phyloP scores from a whole-genome alignment of 768 basidiomycete genomes.

The Leccinum obscurum region DNA sequence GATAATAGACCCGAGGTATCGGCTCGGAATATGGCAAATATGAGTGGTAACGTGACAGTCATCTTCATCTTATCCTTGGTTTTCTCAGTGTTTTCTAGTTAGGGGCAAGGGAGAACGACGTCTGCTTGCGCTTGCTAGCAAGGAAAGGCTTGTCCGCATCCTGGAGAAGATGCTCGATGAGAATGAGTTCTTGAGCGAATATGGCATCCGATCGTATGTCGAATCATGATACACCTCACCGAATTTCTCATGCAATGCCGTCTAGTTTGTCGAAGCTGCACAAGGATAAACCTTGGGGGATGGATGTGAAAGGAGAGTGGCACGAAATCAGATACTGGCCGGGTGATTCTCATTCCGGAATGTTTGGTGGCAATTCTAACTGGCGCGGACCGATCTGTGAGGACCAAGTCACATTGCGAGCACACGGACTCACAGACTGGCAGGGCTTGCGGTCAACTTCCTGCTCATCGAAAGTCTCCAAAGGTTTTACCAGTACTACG shows the following conservation, averaged over 20 bases:
- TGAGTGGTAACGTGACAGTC: conserved; percentile 59
- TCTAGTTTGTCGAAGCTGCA: conserved; percentile 86
- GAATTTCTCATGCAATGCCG: conserved; percentile 9
- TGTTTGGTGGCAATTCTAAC: conserved; percentile 99
- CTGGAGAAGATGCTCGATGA: conserved; percentile 97
- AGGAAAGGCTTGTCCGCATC: conserved; percentile 86
- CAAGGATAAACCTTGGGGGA: conserved; percentile 91
- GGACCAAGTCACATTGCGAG: conserved; percentile 15
- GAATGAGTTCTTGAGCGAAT: conserved; percentile 92
- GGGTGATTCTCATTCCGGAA: conserved; percentile 93
- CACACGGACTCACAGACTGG: conserved; percentile 1
- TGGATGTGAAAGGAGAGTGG: conserved; percentile 88
- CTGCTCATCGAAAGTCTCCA: conserved; percentile 94
- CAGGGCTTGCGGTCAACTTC: conserved; percentile 95
- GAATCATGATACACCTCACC: not conserved
- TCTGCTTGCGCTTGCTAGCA: conserved; percentile 85
- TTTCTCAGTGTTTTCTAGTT: conserved; percentile 22
- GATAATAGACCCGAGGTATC: conserved; percentile 89
- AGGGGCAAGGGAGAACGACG: conserved; percentile 83
- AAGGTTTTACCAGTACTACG: conserved; percentile 97
- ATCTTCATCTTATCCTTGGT: not conserved
- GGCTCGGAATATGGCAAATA: conserved; percentile 92
- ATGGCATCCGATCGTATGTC: conserved; percentile 92
- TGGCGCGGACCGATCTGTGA: conserved; percentile 91
- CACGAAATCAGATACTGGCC: conserved; percentile 98